Conservation (phyloP, 1,284 basidiomycete genomes). For the Rhodotorula sp. region DNA sequence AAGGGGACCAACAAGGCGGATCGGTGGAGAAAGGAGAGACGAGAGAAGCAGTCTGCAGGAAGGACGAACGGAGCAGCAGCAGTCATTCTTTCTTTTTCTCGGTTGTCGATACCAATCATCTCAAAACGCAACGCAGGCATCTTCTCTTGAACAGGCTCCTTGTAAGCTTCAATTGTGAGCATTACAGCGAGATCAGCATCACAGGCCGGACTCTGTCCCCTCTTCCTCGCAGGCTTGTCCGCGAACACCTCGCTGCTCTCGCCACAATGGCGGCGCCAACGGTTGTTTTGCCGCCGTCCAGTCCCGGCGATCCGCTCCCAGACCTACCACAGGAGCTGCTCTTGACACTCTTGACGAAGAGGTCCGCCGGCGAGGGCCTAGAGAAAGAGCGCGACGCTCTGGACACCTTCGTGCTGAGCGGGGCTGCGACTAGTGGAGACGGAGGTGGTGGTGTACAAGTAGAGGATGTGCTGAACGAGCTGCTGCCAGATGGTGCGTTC, state of each 20-base stretch:
- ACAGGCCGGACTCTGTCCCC: too few relatives aligned
- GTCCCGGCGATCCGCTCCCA: slow-evolving; percentile 7
- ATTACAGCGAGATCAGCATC: too few relatives aligned
- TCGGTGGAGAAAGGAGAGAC: neutral
- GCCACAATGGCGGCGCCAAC: slow-evolving; percentile 20
- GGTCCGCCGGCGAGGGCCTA: neutral
- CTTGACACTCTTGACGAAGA: slow-evolving; percentile 20
- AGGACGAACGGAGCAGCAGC: too few relatives aligned
- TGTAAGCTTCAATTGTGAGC: neutral
- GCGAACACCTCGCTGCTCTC: too few relatives aligned
- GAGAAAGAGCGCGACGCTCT: slow-evolving; percentile 31
- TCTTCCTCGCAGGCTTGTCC: too few relatives aligned
- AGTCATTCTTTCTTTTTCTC: neutral
- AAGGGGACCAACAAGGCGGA: neutral
- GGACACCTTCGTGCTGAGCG: slow-evolving; percentile 38
- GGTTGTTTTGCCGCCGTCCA: slow-evolving; percentile 5
- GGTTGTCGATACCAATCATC: neutral
- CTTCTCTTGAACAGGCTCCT: neutral
- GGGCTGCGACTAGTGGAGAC: slow-evolving; percentile 1
- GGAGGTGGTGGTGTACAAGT: slow-evolving; percentile 18
- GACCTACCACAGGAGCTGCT: slow-evolving; percentile 38
- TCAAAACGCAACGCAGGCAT: neutral
- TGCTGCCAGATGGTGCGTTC: slow-evolving; percentile 68
- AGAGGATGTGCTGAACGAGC: slow-evolving; percentile 61
- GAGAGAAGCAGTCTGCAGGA: too few relatives aligned